Evolutionary conservation across 495 filamentous ascomycete species (phyloP), one percentile per base, ranked within the genome.

Genomic region (Haplographium delicatum): DNA sequence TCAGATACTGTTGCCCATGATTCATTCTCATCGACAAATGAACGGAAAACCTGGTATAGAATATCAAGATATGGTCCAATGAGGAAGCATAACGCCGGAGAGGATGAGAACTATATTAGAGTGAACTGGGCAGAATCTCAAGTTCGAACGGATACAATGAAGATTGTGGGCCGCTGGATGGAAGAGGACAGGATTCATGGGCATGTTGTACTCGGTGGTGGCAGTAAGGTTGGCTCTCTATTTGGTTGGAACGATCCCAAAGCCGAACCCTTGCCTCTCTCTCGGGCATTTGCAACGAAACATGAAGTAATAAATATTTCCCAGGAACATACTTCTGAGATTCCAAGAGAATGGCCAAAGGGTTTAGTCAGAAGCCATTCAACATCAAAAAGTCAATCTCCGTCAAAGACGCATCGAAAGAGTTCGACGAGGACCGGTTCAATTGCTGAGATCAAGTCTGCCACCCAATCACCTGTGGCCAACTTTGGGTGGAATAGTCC

Each of bases 11-110:
- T 55, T 15, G 33, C 51, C 11, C 37, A 57, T 40, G 69, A 81
- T 59, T 74, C 63, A 31, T 77, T 80, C 44, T 63, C 63, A 13
- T 62, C 72, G 13, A 71, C 71, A 1, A 72, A 73, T n/a, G 68
- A 80, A 49, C 75, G 80, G 35, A 83, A 79, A 57, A 71, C 69
- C 4, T 84, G 80, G 80, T 84, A 84, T 52, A 76, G 80, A 20
- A 61, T 83, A 5, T 80, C 80, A 13, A 69, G 79, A 7, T 69
- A 68, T 43, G 78, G 76, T 9, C 78, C 78, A 0, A 74, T 74
- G 53, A 64, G 76, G 19, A 76, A 75, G 42, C 71, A 80, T 49
- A 70, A 80, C 43, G 69, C 58, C 6, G 78, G 70, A 13, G 75
- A 78, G 41, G 76, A 79, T 28, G 76, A 79, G 10, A 74, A 75